A percentile compares a stretch with the other conserved stretches of the same genome.
These are phyloP conservation scores for Trypanosoma boissoni DNA, from an alignment of 208 protist species.

Conservation along the genomic window DNA sequence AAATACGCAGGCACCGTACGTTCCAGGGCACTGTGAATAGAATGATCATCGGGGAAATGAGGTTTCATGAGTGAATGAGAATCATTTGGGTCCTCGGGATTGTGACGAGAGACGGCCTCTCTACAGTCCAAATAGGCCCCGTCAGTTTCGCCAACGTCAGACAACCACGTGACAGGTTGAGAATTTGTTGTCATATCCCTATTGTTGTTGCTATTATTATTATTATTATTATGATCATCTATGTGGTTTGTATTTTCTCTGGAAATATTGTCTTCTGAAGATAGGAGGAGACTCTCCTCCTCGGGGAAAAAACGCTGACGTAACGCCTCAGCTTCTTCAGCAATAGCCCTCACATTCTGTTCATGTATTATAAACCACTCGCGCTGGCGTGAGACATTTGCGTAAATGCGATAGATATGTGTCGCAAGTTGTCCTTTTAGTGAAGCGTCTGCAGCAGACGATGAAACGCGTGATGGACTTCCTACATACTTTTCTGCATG, in stretches of 20 bases:
- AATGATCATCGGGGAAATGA: background rate
- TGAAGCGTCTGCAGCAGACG: background rate
- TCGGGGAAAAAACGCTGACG: slow-evolving; percentile 18
- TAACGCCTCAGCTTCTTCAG: slow-evolving; percentile 11
- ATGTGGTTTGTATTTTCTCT: too few relatives aligned
- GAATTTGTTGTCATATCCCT: too few relatives aligned
- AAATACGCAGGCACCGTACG: background rate
- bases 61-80: background rate
- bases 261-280: too few relatives aligned
- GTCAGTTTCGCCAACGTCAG: background rate
- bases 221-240: background rate
- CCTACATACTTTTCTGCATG: background rate
- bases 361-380: slow-evolving; percentile 24
- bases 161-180: too few relatives aligned
- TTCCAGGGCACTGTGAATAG: too few relatives aligned
- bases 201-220: too few relatives aligned
- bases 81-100: too few relatives aligned
- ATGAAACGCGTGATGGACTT: background rate
- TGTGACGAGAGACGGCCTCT: too few relatives aligned
- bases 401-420: slow-evolving; percentile 24
- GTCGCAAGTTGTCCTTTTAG: slow-evolving; percentile 7
- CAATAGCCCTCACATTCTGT: slow-evolving; percentile 6
- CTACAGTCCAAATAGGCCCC: too few relatives aligned
- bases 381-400: slow-evolving; percentile 19
- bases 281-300: slow-evolving; percentile 1